Evolutionary conservation across 164 flowering plant species (phyloP).

Genomic region (Berberis thunbergii): DNA sequence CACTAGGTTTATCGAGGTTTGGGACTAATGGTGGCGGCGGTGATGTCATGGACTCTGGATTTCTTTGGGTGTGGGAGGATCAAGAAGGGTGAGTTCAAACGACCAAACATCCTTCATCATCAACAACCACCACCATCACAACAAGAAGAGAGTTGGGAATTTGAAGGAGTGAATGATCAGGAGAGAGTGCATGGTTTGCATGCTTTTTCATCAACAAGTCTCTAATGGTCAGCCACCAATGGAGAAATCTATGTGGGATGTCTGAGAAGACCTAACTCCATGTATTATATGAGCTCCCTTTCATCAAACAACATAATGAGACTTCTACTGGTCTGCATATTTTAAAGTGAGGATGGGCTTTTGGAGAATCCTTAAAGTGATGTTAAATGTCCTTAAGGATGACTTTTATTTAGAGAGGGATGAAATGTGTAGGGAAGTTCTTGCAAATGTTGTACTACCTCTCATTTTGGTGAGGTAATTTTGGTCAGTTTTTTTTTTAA

Average conservation of each 20-base stretch:
- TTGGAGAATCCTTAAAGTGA: too few species aligned
- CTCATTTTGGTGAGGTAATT: too few species aligned
- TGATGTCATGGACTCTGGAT: slow-evolving; percentile 38
- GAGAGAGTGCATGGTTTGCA: slow-evolving; percentile 27
- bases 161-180: slow-evolving; percentile 30
- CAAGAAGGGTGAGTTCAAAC: slow-evolving; percentile 13
- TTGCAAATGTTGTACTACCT: too few species aligned
- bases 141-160: slow-evolving; percentile 21
- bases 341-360: too few species aligned
- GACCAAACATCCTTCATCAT: slow-evolving; percentile 23
- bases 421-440: too few species aligned
- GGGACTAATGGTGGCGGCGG: slow-evolving; percentile 11
- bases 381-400: too few species aligned
- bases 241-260: slow-evolving; percentile 43
- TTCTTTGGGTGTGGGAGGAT: slow-evolving; percentile 44
- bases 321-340: too few species aligned
- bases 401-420: too few species aligned
- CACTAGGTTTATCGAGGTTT: slow-evolving; percentile 11
- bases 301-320: too few species aligned
- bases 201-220: slow-evolving; percentile 27
- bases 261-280: slow-evolving; percentile 7
- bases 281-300: not conserved
- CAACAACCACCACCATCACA: slow-evolving; percentile 18
- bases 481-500: too few species aligned
- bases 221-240: slow-evolving; percentile 32